phyloP scores from a whole-genome alignment of 2,329 filamentous ascomycete genomes.

The Fusarium luffae region DNA sequence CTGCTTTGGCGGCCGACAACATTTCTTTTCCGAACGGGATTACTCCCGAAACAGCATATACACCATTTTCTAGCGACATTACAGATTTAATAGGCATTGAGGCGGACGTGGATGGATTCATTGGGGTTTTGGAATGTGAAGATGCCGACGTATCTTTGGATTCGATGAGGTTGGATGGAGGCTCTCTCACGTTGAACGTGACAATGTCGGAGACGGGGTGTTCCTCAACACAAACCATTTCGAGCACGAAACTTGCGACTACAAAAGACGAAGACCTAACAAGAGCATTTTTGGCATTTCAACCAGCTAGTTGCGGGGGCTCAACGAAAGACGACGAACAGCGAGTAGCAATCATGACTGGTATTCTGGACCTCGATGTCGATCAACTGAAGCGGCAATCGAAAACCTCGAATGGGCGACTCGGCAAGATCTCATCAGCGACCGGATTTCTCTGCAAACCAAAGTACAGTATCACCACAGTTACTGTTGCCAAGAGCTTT shows the following conservation, averaged over 20 bases:
- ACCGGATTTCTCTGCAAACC: conserved; percentile 39
- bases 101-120: conserved; percentile 52
- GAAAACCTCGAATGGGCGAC: conserved; percentile 9
- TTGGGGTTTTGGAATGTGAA: conserved; percentile 48
- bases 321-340: conserved; percentile 34
- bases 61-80: conserved; percentile 47
- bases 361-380: conserved; percentile 31
- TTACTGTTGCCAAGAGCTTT: conserved; percentile 34
- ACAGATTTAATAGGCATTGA: conserved; percentile 42
- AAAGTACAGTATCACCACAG: conserved; percentile 33
- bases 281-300: conserved; percentile 34
- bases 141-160: conserved; percentile 42
- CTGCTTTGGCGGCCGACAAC: conserved; percentile 47
- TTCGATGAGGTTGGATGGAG: conserved; percentile 35
- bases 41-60: conserved; percentile 50
- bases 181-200: conserved; percentile 44
- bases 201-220: conserved; percentile 43
- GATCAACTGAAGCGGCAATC: conserved; percentile 31
- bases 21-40: conserved; percentile 49
- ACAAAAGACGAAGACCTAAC: conserved; percentile 22
- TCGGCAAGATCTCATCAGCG: conserved; percentile 30
- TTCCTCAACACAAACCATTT: conserved; percentile 31
- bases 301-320: conserved; percentile 29
- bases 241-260: conserved; percentile 30
- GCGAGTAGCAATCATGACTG: conserved; percentile 40